A percentile compares a stretch with the other conserved stretches of the same genome.
Evolutionary conservation across 441 rosid species (phyloP).

Genomic region (Daphne laureola): DNA sequence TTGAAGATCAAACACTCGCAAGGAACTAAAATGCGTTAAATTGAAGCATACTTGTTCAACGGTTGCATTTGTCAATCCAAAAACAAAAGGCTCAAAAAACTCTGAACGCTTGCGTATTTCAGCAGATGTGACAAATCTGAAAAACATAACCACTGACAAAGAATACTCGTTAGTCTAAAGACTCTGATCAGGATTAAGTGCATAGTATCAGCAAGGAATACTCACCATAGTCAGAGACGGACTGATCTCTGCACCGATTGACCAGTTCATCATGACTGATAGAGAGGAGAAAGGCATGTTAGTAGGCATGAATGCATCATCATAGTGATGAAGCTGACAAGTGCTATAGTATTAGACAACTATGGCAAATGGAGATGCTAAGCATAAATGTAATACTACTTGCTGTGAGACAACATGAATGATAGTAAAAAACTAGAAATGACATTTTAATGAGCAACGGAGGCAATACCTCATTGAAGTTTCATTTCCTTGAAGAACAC

Average conservation of each 20-base stretch:
- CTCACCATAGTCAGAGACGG: slow-evolving; percentile 89
- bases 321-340: slow-evolving; percentile 5
- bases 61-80: slow-evolving; percentile 71
- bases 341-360: not conserved
- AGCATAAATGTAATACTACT: no score
- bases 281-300: slow-evolving; percentile 16
- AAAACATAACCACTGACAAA: slow-evolving; percentile 93
- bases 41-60: slow-evolving; percentile 78
- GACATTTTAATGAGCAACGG: slow-evolving; percentile 5
- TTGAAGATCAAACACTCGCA: slow-evolving; percentile 1
- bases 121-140: slow-evolving; percentile 95
- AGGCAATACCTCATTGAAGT: slow-evolving; percentile 58
- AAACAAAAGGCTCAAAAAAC: slow-evolving; percentile 83
- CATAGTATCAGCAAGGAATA: slow-evolving; percentile 13
- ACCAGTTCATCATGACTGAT: slow-evolving; percentile 72
- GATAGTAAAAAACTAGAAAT: not conserved
- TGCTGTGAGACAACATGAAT: slow-evolving; percentile 1
- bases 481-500: slow-evolving; percentile 72
- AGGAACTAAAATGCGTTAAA: slow-evolving; percentile 1
- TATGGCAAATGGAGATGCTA: not conserved
- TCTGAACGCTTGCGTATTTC: slow-evolving; percentile 81
- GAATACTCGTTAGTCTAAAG: slow-evolving; percentile 28
- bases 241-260: slow-evolving; percentile 77
- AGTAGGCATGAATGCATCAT: slow-evolving; percentile 4
- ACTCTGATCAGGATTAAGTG: not conserved